A percentile compares a stretch with the other conserved stretches of the same genome.
phyloP scores from a whole-genome alignment of 441 rosid species.

The Manihot esculenta region DNA sequence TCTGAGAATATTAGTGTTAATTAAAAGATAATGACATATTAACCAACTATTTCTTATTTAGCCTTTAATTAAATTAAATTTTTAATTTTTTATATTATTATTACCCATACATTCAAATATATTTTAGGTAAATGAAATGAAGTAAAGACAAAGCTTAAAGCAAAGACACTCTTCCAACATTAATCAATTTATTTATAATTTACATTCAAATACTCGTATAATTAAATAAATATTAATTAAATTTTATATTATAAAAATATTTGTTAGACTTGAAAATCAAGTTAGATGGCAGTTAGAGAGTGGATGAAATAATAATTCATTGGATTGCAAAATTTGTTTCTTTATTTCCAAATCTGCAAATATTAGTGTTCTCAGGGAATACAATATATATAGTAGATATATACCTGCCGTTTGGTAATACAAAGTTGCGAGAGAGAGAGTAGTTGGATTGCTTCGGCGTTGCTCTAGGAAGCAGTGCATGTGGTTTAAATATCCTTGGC shows the following conservation, averaged over 20 bases:
- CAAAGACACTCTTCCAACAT: not conserved
- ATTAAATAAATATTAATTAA: no score
- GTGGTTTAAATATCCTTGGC: constrained; percentile 35
- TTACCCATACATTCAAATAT: not conserved
- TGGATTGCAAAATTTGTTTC: no score
- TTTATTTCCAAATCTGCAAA: no score
- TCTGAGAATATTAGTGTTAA: not conserved
- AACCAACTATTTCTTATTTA: not conserved
- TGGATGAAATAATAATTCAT: no score
- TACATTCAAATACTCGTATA: no score
- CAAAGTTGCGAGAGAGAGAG: not conserved
- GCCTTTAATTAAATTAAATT: no score
- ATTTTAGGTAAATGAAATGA: not conserved
- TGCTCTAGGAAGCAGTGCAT: not conserved
- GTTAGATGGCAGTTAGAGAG: no score
- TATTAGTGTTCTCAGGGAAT: no score
- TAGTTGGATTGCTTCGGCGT: constrained; percentile 3
- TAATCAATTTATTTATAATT: not conserved
- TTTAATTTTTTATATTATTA: not conserved
- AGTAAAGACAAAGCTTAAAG: not conserved
- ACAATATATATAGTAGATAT: not conserved
- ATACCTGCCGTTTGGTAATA: constrained; percentile 27
- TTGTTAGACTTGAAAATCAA: not conserved
- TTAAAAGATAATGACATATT: constrained; percentile 3
- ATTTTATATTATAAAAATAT: no score